Evolutionary conservation across 1,284 basidiomycete genomes (phyloP).

Genomic region (Trichosporon inkin): DNA sequence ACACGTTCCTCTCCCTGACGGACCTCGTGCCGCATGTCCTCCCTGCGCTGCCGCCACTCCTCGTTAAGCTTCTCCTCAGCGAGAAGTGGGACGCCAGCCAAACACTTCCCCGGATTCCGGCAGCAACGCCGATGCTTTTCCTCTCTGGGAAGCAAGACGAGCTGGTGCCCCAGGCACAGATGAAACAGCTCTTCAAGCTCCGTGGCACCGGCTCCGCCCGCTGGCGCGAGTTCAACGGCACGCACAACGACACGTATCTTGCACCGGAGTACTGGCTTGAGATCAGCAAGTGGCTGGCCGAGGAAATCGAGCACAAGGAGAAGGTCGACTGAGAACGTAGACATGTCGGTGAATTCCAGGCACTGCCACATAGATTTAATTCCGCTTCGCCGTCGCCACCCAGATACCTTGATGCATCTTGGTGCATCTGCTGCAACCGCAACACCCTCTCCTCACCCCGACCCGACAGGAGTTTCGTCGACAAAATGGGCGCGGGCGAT

Average conservation of each 20-base stretch:
- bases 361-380: constrained; percentile 3
- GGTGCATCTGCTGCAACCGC: neutral
- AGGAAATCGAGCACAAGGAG: constrained; percentile 25
- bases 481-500: constrained; percentile 85
- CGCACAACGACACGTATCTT: constrained; percentile 70
- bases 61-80: constrained; percentile 41
- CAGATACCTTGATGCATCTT: neutral
- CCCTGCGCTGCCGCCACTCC: constrained; percentile 65
- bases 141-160: constrained; percentile 73
- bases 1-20: constrained; percentile 81
- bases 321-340: constrained; percentile 4
- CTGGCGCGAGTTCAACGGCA: constrained; percentile 64
- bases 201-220: constrained; percentile 50
- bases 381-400: neutral
- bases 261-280: constrained; percentile 64
- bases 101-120: constrained; percentile 65
- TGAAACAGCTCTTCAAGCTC: constrained; percentile 69
- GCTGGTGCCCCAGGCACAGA: constrained; percentile 78
- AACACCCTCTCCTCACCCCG: neutral
- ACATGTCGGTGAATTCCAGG: neutral
- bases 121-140: constrained; percentile 75
- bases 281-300: constrained; percentile 58
- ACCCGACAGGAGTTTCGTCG: neutral
- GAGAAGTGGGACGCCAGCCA: constrained; percentile 81
- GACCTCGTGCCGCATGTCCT: constrained; percentile 74